Conservation (phyloP, 768 basidiomycete genomes). For the Suillus alpinus region DNA sequence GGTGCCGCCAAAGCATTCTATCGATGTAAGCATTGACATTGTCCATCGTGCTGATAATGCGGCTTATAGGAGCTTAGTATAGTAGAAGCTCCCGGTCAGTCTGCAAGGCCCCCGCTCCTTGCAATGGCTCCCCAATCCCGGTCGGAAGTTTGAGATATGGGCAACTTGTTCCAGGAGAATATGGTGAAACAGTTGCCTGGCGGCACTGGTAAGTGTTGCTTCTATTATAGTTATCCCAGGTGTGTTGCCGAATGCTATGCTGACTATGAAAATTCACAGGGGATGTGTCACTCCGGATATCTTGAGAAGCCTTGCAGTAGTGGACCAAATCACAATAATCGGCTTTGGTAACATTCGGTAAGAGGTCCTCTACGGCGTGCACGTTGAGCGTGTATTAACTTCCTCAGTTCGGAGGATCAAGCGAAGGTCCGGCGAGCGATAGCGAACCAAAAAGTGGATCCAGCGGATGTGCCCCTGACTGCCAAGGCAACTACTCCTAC, state of each 20-base stretch:
- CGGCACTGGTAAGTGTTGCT: constrained; percentile 59
- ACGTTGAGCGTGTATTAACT: neutral
- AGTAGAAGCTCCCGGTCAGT: constrained; percentile 67
- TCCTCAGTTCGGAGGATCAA: constrained; percentile 55
- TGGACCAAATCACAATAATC: constrained; percentile 38
- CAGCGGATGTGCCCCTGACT: constrained; percentile 51
- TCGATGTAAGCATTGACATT: constrained; percentile 24
- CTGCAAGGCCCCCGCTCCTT: constrained; percentile 63
- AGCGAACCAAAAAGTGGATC: constrained; percentile 50
- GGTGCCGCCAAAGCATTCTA: constrained; percentile 25
- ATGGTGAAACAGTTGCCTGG: constrained; percentile 71
- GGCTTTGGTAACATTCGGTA: constrained; percentile 57
- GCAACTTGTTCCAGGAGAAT: constrained; percentile 37
- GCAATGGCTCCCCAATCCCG: constrained; percentile 52
- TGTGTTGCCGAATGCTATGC: neutral
- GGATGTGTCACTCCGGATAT: constrained; percentile 67
- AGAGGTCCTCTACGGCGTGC: constrained; percentile 10
- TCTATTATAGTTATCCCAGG: constrained; percentile 4
- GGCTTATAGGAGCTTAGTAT: constrained; percentile 47
- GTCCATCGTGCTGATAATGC: neutral
- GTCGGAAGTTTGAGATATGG: constrained; percentile 68
- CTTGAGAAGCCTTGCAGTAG: constrained; percentile 45
- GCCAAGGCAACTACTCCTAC: constrained; percentile 28
- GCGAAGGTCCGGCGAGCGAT: constrained; percentile 60
- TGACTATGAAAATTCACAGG: constrained; percentile 37